Evolutionary conservation across 164 flowering plant species (phyloP), one percentile per base, ranked within the genome.

Genomic region (Protea cynaroides): DNA sequence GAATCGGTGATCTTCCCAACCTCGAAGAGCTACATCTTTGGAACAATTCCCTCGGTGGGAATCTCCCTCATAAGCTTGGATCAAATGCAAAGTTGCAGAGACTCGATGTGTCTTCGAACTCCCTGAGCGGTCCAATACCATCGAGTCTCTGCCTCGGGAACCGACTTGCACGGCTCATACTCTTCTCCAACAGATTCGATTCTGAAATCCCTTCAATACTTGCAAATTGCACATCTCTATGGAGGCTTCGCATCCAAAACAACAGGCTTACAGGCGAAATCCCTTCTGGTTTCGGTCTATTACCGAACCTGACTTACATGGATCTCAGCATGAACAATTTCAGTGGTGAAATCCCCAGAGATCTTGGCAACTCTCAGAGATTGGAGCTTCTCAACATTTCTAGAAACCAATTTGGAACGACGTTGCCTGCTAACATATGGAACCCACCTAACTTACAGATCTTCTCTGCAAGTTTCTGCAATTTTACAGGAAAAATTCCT

Each of bases 41-140:
- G 95, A 85, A 85, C 82, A 94, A 94, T 63, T 80, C 81, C 0
- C 74, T 94, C 7, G 68, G 80, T 0, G 97, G 98, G 1, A 59
- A 21, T 14, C 77, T 94, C 11, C 98, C 98, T 0, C 76, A 65
- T 34, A 80, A 68, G n/a, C 80, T 94, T 0, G 98, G 98, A 13
- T 71, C 80, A 4, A 89, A 81, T 62, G 78, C 62, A 0, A 86
- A 78, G 69, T 59, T 95, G 6, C 62, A 37, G 55, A 67, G 63
- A 29, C 72, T 95, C 40, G 99, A 95, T 64, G 92, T 88, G 13
- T 88, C 96, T 0, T 75, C 95, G 0, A 94, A 94, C 65, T 66
- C 59, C 0, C 84, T 94, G 52, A 64, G 84, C 0, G 98, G 98
- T 40, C 78, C 94, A 10, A 74, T 95, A 36, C 99, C 99, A 0